Base-by-base conservation (phyloP, 116 monocot genomes). In the Thalassia testudinum region DNA sequence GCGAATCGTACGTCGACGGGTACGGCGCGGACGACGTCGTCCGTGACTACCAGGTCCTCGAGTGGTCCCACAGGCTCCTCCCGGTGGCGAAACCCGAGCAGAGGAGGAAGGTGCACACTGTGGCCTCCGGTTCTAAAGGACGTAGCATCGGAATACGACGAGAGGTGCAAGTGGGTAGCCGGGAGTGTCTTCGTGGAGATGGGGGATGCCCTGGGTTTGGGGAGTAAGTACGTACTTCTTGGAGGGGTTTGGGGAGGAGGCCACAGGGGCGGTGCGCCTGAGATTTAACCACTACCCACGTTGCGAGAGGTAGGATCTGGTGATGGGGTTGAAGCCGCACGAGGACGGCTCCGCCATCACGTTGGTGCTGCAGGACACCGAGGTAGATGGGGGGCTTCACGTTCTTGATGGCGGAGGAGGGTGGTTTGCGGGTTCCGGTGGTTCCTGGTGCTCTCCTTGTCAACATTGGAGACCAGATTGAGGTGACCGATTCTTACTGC, bases 271-370 rank as follows among this genome's bases (percentile, higher is more conserved):
- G 12, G 43, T 62, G 5, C 66, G 20, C 27, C 73, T 60, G 14
- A 82, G 83, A 62, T 79, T 83, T 53, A 83, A 69, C 66, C 74
- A 74, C 53, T 88, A 83, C 64, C 79, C 88, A 5, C 42, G 12
- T 34, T 83, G 83, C 52, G 54, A 52, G 17, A 76, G 69, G 52
- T 73, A 79, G 26, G 73, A 88, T 56, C 68, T 73, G 26, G 83
- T 83, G 1, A 57, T 66, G 42, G 88, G 88, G 12, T 18, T 83
- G 43, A 79, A 72, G 48, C 66, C 83, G 43, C 83, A 88, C 30
- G 62, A 75, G 20, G 88, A 88, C 49, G 76, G 19, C 34, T 57
- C 73, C 17, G 64, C n/a, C 27, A 0, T 64, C 64, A 54, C 64
- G 7, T 15, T 64, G 17, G 29, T 64, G 19, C 42, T 64, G 27